phyloP scores from a whole-genome alignment of 805 yeast species.

The Nakazawaea peltata region DNA sequence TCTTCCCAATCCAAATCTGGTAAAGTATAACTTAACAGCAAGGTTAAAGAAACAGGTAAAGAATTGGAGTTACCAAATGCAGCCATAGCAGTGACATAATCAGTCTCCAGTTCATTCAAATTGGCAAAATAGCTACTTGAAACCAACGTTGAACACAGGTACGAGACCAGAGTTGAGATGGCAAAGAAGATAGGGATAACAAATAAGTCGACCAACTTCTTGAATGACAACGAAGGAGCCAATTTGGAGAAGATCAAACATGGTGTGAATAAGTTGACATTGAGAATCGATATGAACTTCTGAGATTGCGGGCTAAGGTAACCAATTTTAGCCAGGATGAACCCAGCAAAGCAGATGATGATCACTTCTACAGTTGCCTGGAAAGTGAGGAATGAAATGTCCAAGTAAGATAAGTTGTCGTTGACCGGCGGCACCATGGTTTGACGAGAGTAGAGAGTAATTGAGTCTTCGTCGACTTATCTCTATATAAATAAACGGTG shows the following conservation, averaged over 20 bases:
- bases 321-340: conserved; percentile 70
- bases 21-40: conserved; percentile 68
- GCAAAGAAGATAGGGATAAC: conserved; percentile 80
- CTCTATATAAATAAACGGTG: too few relatives aligned
- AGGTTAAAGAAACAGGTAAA: conserved; percentile 83
- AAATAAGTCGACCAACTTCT: conserved; percentile 72
- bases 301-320: conserved; percentile 67
- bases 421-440: conserved; percentile 1
- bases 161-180: conserved; percentile 75
- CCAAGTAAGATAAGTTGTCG: conserved; percentile 26
- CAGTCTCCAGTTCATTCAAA: conserved; percentile 68
- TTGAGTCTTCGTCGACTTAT: too few relatives aligned
- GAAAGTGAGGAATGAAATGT: conserved; percentile 63
- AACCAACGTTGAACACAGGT: conserved; percentile 47
- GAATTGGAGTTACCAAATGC: conserved; percentile 96
- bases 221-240: conserved; percentile 57
- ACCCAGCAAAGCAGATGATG: conserved; percentile 79
- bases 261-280: conserved; percentile 92
- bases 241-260: conserved; percentile 85
- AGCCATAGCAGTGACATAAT: conserved; percentile 94
- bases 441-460: not conserved
- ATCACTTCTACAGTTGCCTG: conserved; percentile 92
- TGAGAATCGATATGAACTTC: conserved; percentile 64
- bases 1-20: conserved; percentile 76
- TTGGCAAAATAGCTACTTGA: conserved; percentile 42